A percentile compares a stretch with the other conserved stretches of the same genome.
phyloP scores from a whole-genome alignment of 2,329 filamentous ascomycete genomes.

The Penicillium fuscoglaucum region DNA sequence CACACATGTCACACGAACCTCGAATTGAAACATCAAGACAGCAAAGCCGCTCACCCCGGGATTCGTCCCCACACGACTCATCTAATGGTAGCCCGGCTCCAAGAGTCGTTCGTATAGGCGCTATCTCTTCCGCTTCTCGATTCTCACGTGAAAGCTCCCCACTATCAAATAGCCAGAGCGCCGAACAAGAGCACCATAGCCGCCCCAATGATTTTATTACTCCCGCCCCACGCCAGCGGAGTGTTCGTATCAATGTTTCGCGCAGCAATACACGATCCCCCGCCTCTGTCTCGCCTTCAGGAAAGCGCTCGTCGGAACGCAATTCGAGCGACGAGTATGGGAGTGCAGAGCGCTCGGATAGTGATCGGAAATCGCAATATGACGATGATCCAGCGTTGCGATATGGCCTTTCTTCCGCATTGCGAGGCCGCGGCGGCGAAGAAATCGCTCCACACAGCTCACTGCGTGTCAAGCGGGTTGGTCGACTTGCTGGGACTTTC shows the following conservation, averaged over 20 bases:
- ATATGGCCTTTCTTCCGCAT: conserved; percentile 38
- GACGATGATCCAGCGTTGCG: conserved; percentile 39
- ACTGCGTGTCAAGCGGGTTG: conserved; percentile 73
- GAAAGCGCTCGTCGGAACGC: conserved; percentile 33
- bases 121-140: conserved; percentile 32
- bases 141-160: conserved; percentile 43
- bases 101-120: conserved; percentile 43
- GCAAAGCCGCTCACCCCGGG: conserved; percentile 36
- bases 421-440: conserved; percentile 55
- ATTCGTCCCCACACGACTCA: conserved; percentile 39
- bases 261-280: conserved; percentile 46
- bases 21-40: conserved; percentile 31
- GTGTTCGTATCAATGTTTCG: conserved; percentile 44
- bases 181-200: conserved; percentile 27
- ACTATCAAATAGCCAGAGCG: conserved; percentile 38
- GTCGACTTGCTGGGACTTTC: conserved; percentile 73
- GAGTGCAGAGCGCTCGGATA: conserved; percentile 37
- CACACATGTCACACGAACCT: conserved; percentile 27
- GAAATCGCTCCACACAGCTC: conserved; percentile 69
- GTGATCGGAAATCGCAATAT: conserved; percentile 33
- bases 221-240: conserved; percentile 47
- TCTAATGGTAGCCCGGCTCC: conserved; percentile 46
- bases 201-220: conserved; percentile 46
- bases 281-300: conserved; percentile 39
- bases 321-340: conserved; percentile 34